Percentiles rank a stretch among this genome's conserved stretches.
These are phyloP conservation scores for Castanopsis chinensis DNA, from an alignment of 306 rosid genomes.

Conservation along the genomic window DNA sequence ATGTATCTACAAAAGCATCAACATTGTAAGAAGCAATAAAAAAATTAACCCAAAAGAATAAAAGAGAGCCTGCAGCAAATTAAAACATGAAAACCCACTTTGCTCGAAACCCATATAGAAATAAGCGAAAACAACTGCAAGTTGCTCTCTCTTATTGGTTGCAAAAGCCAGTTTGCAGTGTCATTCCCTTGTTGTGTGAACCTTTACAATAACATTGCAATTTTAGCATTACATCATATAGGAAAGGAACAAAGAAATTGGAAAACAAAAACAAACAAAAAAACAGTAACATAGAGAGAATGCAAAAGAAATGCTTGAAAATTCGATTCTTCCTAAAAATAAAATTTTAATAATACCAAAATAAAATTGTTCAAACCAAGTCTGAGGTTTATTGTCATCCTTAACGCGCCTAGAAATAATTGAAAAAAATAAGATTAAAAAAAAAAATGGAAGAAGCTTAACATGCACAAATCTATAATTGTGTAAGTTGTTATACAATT, in stretches of 20 bases:
- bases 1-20: constrained; percentile 48
- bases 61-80: background rate
- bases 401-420: too few relatives aligned
- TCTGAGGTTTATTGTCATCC: background rate
- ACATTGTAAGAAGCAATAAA: background rate
- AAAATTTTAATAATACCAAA: background rate
- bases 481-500: too few relatives aligned
- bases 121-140: constrained; percentile 76
- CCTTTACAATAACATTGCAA: constrained; percentile 18
- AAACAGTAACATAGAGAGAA: background rate
- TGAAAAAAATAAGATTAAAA: too few relatives aligned
- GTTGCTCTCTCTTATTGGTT: constrained; percentile 61
- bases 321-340: background rate
- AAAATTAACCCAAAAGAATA: background rate
- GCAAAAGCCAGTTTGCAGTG: constrained; percentile 57
- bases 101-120: constrained; percentile 85
- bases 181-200: constrained; percentile 18
- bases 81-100: constrained; percentile 40
- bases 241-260: background rate
- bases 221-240: background rate
- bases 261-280: background rate
- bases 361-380: background rate
- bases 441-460: background rate
- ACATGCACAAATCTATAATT: background rate
- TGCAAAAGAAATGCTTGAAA: background rate